Conservation (phyloP, 345 rosid genomes). For the Arabidopsis thaliana region DNA sequence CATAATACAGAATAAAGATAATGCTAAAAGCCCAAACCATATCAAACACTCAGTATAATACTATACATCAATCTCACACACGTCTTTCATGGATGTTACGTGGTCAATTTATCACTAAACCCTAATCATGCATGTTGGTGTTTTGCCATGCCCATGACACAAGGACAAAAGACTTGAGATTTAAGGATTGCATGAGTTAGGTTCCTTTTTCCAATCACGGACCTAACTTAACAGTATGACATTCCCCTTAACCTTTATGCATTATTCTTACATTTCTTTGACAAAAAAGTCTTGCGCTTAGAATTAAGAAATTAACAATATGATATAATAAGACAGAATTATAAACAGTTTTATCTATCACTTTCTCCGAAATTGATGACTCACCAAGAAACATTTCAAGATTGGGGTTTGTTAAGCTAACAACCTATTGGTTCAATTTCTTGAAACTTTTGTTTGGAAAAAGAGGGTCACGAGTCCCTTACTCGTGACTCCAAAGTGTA, state of each 20-base stretch:
- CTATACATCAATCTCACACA: constrained; percentile 34
- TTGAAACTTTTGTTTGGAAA: constrained; percentile 12
- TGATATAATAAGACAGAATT: constrained; percentile 31
- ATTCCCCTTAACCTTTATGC: constrained; percentile 39
- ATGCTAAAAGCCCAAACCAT: neutral
- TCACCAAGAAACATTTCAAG: constrained; percentile 38
- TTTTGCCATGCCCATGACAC: constrained; percentile 28
- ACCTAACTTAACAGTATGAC: constrained; percentile 48
- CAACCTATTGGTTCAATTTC: constrained; percentile 27
- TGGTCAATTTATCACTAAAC: constrained; percentile 41
- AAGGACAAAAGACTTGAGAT: constrained; percentile 40
- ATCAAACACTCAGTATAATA: neutral
- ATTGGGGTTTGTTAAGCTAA: constrained; percentile 40
- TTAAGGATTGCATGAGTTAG: constrained; percentile 48
- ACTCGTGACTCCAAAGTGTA: constrained; percentile 29
- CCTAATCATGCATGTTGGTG: constrained; percentile 36
- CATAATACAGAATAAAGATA: neutral
- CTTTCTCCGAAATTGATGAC: constrained; percentile 35
- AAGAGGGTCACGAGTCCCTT: constrained; percentile 18
- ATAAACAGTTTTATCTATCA: constrained; percentile 34
- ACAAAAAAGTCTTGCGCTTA: neutral
- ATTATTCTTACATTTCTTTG: constrained; percentile 9
- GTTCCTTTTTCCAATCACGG: constrained; percentile 38
- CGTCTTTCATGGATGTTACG: constrained; percentile 44
- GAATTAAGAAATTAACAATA: neutral